A percentile compares a stretch with the other conserved stretches of the same genome.
Evolutionary conservation across 345 rosid genomes (phyloP).

Genomic region (Excoecaria cochinchinensis): DNA sequence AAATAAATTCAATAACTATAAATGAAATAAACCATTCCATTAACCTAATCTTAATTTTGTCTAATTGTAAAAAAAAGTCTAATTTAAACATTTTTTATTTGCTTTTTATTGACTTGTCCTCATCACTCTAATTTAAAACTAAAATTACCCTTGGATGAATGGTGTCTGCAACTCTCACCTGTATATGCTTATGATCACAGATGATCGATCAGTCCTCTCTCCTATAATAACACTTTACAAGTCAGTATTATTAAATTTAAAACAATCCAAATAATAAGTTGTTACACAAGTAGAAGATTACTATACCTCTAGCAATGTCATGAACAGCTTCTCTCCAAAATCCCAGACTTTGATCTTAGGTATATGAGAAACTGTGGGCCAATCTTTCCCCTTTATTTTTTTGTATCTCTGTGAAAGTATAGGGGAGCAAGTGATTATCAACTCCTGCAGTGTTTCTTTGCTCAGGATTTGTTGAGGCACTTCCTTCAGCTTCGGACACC

Average conservation of each 20-base stretch:
- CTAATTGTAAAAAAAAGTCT: too few relatives aligned
- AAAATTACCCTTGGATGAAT: too few relatives aligned
- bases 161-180: too few relatives aligned
- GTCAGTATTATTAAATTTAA: too few relatives aligned
- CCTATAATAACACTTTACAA: neutral
- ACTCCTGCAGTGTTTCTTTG: neutral
- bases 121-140: too few relatives aligned
- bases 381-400: neutral
- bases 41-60: too few relatives aligned
- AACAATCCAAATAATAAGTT: too few relatives aligned
- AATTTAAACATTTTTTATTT: too few relatives aligned
- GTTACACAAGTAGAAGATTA: neutral
- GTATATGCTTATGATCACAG: neutral
- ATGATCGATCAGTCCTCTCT: neutral
- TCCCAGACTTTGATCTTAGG: slow-evolving; percentile 1
- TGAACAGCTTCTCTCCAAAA: slow-evolving; percentile 1
- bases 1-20: too few relatives aligned
- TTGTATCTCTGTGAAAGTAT: neutral
- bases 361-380: slow-evolving; percentile 1
- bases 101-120: too few relatives aligned
- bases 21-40: too few relatives aligned
- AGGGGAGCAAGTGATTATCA: slow-evolving; percentile 3
- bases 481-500: slow-evolving; percentile 6
- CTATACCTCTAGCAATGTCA: neutral
- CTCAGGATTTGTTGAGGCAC: neutral